Conservation (phyloP, 352 stramenopile genomes). For the Globisporangium alternatum region DNA sequence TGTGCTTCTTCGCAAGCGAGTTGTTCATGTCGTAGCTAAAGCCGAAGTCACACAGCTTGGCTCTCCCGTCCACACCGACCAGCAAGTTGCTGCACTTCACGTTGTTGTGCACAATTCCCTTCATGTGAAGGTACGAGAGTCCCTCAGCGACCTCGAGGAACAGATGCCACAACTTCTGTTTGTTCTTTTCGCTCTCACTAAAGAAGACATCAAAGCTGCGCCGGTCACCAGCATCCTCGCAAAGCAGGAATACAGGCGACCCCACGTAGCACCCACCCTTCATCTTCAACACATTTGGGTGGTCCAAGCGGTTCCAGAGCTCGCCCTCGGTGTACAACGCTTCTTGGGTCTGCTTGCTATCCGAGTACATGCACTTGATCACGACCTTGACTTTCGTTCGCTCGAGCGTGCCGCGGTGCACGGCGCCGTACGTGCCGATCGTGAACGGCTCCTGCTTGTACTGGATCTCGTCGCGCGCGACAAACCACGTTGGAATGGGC, state of each 20-base stretch:
- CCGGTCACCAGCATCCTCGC: conserved; percentile 22
- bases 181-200: background rate
- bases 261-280: conserved; percentile 27
- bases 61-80: conserved; percentile 22
- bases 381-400: conserved; percentile 23
- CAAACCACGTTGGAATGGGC: background rate
- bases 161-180: conserved; percentile 3
- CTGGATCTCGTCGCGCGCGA: conserved; percentile 8
- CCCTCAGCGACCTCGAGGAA: conserved; percentile 24
- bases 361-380: conserved; percentile 29
- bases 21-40: conserved; percentile 19
- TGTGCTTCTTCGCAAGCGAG: background rate
- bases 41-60: conserved; percentile 28
- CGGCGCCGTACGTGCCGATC: conserved; percentile 28
- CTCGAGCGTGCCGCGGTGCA: conserved; percentile 25
- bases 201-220: conserved; percentile 24
- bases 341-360: conserved; percentile 16
- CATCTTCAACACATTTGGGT: conserved; percentile 30
- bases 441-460: conserved; percentile 19
- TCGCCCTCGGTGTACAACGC: conserved; percentile 22
- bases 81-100: conserved; percentile 34
- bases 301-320: conserved; percentile 25
- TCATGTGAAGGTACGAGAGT: conserved; percentile 30
- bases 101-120: conserved; percentile 32
- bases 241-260: conserved; percentile 21